A percentile compares a stretch with the other conserved stretches of the same genome.
Evolutionary conservation across 352 stramenopile genomes (phyloP).

Genomic region (Pythium diclinum): DNA sequence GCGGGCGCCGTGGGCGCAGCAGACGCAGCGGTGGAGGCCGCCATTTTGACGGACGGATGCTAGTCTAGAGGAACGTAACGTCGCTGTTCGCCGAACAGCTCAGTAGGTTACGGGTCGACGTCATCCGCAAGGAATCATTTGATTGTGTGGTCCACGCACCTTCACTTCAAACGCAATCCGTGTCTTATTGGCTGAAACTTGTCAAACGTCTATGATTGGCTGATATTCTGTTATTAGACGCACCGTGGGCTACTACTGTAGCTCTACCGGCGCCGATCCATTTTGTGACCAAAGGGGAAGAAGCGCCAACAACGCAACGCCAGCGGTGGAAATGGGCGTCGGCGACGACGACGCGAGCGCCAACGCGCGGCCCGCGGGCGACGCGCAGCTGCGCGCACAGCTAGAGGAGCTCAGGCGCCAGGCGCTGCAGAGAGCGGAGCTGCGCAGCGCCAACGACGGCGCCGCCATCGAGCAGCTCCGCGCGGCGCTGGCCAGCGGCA

Average conservation of each 20-base stretch:
- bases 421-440: constrained; percentile 28
- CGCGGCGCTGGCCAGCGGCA: constrained; percentile 74
- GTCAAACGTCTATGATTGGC: constrained; percentile 2
- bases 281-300: not conserved
- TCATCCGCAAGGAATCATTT: constrained; percentile 11
- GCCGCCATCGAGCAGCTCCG: constrained; percentile 54
- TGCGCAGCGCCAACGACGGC: constrained; percentile 59
- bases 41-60: constrained; percentile 2
- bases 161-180: not conserved
- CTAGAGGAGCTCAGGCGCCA: constrained; percentile 47
- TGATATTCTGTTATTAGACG: not conserved
- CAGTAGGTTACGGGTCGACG: constrained; percentile 7
- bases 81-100: not conserved
- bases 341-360: not conserved
- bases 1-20: constrained; percentile 3
- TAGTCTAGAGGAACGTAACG: not conserved
- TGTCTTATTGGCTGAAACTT: constrained; percentile 10
- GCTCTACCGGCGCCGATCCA: not conserved
- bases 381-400: constrained; percentile 29
- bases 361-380: constrained; percentile 4
- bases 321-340: not conserved
- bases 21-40: not conserved
- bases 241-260: not conserved
- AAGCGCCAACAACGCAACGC: too few relatives aligned
- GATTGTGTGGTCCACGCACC: constrained; percentile 15